Conservation (phyloP, 2,329 filamentous ascomycete genomes). For the Penicillium crustosum region DNA sequence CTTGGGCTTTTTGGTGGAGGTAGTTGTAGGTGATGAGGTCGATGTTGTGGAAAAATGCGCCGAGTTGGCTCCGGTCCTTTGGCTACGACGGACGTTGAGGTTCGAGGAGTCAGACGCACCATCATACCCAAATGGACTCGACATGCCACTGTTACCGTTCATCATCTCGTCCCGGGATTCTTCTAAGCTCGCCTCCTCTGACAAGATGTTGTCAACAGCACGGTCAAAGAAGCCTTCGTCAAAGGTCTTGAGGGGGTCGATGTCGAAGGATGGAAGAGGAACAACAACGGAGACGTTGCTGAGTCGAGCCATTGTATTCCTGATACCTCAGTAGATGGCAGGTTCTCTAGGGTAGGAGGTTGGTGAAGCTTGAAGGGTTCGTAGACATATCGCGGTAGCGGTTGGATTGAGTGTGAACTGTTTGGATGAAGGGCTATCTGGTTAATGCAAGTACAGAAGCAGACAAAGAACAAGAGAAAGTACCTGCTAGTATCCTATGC, state of each 20-base stretch:
- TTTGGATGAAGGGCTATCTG: neutral
- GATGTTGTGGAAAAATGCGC: neutral
- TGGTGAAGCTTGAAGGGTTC: neutral
- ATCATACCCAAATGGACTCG: neutral
- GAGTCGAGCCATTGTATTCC: neutral
- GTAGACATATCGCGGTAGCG: neutral
- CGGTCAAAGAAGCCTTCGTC: slow-evolving; percentile 16
- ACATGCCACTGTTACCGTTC: neutral
- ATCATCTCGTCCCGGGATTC: neutral
- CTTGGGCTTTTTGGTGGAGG: neutral
- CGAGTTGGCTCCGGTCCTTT: neutral
- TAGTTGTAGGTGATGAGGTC: neutral
- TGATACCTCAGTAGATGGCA: neutral
- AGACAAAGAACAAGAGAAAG: neutral
- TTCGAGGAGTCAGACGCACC: neutral
- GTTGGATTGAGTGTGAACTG: neutral
- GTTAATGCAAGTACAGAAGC: neutral
- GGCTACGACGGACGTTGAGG: neutral
- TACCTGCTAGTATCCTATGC: neutral
- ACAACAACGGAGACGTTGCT: slow-evolving; percentile 19
- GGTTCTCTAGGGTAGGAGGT: neutral
- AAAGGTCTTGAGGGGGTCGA: slow-evolving; percentile 24
- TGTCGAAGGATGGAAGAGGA: slow-evolving; percentile 21
- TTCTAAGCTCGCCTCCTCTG: slow-evolving; percentile 26
- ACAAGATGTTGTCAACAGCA: slow-evolving; percentile 28